A percentile compares a stretch with the other conserved stretches of the same genome.
These are phyloP conservation scores for Syncephalastrum racemosum DNA, from an alignment of 371 early-diverging fungal species.

Conservation along the genomic window DNA sequence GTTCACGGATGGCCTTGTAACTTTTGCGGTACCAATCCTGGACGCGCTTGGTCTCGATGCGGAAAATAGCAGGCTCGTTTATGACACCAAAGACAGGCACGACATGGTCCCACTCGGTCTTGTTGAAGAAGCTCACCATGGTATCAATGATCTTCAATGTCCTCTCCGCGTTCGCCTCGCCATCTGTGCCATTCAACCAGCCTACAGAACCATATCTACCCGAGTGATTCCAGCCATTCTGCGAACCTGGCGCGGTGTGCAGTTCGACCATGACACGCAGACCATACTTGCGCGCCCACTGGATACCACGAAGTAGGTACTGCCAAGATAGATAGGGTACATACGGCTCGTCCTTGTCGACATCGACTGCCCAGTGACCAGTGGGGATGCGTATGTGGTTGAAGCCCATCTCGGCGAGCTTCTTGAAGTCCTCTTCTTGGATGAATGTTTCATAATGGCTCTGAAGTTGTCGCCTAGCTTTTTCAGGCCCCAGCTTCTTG, in stretches of 20 bases:
- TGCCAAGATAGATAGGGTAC: conserved; percentile 56
- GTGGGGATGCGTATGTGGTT: conserved; percentile 78
- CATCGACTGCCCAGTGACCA: conserved; percentile 70
- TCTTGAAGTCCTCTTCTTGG: conserved; percentile 65
- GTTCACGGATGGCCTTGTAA: conserved; percentile 26
- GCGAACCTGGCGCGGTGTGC: conserved; percentile 77
- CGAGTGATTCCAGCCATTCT: conserved; percentile 81
- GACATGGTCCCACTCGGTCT: conserved; percentile 50
- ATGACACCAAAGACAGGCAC: conserved; percentile 57
- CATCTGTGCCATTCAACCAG: conserved; percentile 45
- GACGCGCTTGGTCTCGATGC: conserved; percentile 14
- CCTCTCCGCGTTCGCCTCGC: conserved; percentile 34
- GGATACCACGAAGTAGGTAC: conserved; percentile 58
- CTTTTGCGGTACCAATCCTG: conserved; percentile 33
- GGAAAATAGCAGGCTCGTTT: conserved; percentile 44
- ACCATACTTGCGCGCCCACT: conserved; percentile 69
- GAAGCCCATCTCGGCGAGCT: conserved; percentile 60
- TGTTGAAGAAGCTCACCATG: conserved; percentile 39
- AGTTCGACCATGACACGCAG: conserved; percentile 74
- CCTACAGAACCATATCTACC: conserved; percentile 51
- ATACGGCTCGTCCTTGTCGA: conserved; percentile 49
- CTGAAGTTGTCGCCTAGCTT: conserved; percentile 48
- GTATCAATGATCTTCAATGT: conserved; percentile 34
- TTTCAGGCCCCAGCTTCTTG: conserved; percentile 52
- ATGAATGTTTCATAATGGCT: conserved; percentile 69